Evolutionary conservation across 1,139 yeast species (phyloP), one percentile per base, ranked within the genome.

Genomic region (Pichia sp.): DNA sequence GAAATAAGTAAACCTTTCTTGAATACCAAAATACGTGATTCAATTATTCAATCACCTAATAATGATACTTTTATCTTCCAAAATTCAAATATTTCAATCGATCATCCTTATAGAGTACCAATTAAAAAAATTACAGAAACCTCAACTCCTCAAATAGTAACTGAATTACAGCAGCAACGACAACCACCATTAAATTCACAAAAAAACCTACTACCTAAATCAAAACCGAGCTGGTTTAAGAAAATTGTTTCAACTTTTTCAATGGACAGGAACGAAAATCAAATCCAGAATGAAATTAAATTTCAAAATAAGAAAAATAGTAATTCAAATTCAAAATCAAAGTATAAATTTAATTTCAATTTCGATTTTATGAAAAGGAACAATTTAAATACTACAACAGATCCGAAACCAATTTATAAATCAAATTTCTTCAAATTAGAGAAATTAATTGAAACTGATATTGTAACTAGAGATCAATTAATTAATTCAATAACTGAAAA

Each of bases 381-480:
- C 14, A 17, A 26, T 3, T 4, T 3, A 18, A 20, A 30, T 12
- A 5, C 35, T 12, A 36, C 34, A 15, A 40, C n/a, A n/a, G n/a
- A 25, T 17, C 23, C 44, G 2, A 43, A 31, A n/a, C 38, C 31
- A 30, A 23, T 38, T 12, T 25, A 30, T 6, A 40, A 28, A 19
- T n/a, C 17, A 8, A 38, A 22, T 15, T 6, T 31, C 1, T 26
- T 19, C 7, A 36, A 15, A 11, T 24, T 31, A 15, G 46, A 44
- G 21, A 28, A 42, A 31, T 43, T 47, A 46, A 36, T 54, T 5
- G 59, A 54, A 36, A 47, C 45, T 39, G 50, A 47, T 34, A 20
- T 30, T 11, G 28, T 47, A 18, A 43, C 45, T 6, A 39, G 40
- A 12, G 44, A 35, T 4, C 17, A 26, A 3, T 38, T 47, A 12